Evolutionary conservation across 169 alveolate genomes (phyloP), one percentile per base, ranked within the genome.

Genomic region (Cryptosporidium parvum): DNA sequence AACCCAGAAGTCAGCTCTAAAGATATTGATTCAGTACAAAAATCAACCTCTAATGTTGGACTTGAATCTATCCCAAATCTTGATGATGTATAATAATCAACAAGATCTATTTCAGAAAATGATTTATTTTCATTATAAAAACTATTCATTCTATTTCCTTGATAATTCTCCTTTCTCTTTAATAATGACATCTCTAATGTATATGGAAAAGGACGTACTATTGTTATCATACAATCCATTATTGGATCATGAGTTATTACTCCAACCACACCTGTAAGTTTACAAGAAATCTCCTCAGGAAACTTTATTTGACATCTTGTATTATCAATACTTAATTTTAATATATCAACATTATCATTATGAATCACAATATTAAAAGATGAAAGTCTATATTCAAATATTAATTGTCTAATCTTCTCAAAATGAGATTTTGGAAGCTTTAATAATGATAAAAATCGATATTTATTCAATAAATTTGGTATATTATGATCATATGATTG

Each of bases 181-280:
- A 14, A 5, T 51, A 67, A 42, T 39, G 23, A 21, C 42, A 80
- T 23, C 12, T 44, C 67, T 26, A 80, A 18, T 7, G 69, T 67
- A 21, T 42, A 59, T 51, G 75, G 89, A 31, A 80, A 80, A 10
- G 89, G 89, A 31, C 75, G 52, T 21, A 80, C 35, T 42, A 80
- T 67, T 0, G 89, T 80, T 9, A 80, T 59, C 89, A 80, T 80
- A 48, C 89, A 80, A 33, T 80, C 89, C 75, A 80, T 80, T 1
- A 80, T 48, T 0, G 89, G 89, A 80, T 80, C 89, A 65, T 80
- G 89, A 39, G 89, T 80, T 59, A 80, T 80, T 33, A 65, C 75
- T n/a, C 89, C 44, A n/a, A 80, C 70, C 14, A 35, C 59, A 21
- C 89, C 75, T 29, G 52, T 21, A 8, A 80, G 58, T 48, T n/a